Percentiles rank a stretch among this genome's conserved stretches.
Evolutionary conservation across 495 filamentous ascomycete genomes (phyloP).

Genomic region (Tuber aestivum): DNA sequence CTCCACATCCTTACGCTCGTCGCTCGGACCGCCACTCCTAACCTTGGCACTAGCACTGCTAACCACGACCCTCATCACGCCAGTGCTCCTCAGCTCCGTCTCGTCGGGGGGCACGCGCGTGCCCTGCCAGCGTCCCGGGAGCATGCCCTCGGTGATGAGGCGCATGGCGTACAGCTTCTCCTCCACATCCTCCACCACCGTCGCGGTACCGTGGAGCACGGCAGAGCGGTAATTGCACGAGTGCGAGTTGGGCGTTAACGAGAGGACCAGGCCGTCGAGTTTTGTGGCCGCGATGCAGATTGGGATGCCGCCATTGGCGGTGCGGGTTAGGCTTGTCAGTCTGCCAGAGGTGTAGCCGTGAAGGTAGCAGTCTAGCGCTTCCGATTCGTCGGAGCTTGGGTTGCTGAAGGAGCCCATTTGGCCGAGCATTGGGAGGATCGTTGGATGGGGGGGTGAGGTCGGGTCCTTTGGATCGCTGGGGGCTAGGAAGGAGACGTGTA

Average conservation of each 20-base stretch:
- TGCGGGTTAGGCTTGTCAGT: conserved; percentile 63
- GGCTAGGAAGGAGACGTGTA: conserved; percentile 76
- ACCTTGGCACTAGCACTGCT: conserved; percentile 73
- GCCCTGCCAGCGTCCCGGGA: conserved; percentile 62
- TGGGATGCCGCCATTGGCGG: conserved; percentile 46
- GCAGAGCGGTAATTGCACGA: conserved; percentile 87
- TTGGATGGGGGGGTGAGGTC: conserved; percentile 59
- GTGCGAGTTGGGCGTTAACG: conserved; percentile 69
- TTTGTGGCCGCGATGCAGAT: conserved; percentile 62
- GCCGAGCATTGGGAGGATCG: conserved; percentile 82
- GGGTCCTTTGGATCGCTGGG: conserved; percentile 45
- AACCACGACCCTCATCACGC: conserved; percentile 65
- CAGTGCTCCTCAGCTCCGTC: conserved; percentile 71
- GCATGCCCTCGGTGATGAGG: conserved; percentile 68
- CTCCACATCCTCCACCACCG: conserved; percentile 56
- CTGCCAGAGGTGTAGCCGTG: conserved; percentile 83
- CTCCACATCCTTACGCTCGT: conserved; percentile 63
- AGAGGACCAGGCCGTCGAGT: conserved; percentile 69
- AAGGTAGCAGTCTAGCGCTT: conserved; percentile 72
- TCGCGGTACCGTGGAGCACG: conserved; percentile 68
- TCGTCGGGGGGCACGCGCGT: conserved; percentile 65
- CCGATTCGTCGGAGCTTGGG: conserved; percentile 57
- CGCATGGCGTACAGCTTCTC: conserved; percentile 84
- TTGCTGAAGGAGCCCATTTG: conserved; percentile 65
- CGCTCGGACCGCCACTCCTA: conserved; percentile 59